Percentiles rank a stretch among this genome's conserved stretches.
Conservation (phyloP, 805 yeast genomes). For the Starmerella sirachaensis region DNA sequence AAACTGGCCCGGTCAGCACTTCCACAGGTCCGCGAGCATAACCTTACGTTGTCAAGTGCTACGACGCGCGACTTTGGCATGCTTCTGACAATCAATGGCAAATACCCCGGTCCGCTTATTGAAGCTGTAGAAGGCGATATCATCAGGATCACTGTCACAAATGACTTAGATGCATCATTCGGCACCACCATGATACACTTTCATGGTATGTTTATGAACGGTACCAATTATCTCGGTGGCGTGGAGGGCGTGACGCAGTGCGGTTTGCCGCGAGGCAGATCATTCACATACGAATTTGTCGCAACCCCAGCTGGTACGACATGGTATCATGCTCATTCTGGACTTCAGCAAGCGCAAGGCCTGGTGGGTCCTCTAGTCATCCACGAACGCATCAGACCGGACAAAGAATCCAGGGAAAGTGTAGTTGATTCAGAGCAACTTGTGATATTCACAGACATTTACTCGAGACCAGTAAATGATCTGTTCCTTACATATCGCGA, state of each 20-base stretch:
- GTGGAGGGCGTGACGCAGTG: conserved; percentile 41
- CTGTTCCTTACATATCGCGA: conserved; percentile 31
- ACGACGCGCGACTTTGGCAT: conserved; percentile 29
- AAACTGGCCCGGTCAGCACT: neutral
- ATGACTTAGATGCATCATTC: conserved; percentile 25
- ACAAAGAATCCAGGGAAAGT: neutral
- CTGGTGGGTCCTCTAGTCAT: conserved; percentile 38
- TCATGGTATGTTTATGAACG: conserved; percentile 41
- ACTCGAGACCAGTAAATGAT: conserved; percentile 30
- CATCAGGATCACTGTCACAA: conserved; percentile 31
- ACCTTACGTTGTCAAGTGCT: conserved; percentile 4
- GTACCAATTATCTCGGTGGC: conserved; percentile 41
- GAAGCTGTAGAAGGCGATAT: conserved; percentile 32
- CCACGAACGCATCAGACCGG: conserved; percentile 26
- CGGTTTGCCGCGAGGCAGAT: conserved; percentile 35
- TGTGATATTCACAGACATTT: conserved; percentile 33
- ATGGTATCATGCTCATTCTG: conserved; percentile 46
- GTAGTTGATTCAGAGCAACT: conserved; percentile 29
- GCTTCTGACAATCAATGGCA: conserved; percentile 33
- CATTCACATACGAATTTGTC: conserved; percentile 34
- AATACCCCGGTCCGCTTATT: conserved; percentile 42
- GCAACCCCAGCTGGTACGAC: conserved; percentile 37
- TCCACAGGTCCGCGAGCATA: conserved; percentile 13
- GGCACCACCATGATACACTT: conserved; percentile 37
- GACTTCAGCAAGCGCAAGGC: conserved; percentile 40